phyloP scores from a whole-genome alignment of 2,329 filamentous ascomycete genomes.

The Calonectria hongkongensis region DNA sequence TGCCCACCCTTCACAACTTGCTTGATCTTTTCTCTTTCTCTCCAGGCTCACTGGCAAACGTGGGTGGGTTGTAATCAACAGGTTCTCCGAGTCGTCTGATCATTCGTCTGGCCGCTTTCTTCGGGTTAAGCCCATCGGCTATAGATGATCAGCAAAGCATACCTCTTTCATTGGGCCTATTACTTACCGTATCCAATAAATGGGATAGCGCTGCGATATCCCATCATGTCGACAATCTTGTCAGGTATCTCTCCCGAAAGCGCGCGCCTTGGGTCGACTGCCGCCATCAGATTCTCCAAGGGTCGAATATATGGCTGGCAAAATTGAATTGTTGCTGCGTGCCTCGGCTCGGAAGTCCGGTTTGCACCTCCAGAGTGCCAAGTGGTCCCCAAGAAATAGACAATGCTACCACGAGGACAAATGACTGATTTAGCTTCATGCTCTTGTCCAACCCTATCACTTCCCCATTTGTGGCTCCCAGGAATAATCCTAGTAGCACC shows the following conservation, averaged over 20 bases:
- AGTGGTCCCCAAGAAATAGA: slow-evolving; percentile 35
- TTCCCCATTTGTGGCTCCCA: slow-evolving; percentile 34
- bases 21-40: too few relatives aligned
- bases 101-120: slow-evolving; percentile 31
- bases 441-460: slow-evolving; percentile 25
- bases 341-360: slow-evolving; percentile 11
- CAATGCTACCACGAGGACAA: slow-evolving; percentile 32
- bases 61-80: too few relatives aligned
- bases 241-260: slow-evolving; percentile 35
- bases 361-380: slow-evolving; percentile 38
- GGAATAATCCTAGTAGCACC: slow-evolving; percentile 34
- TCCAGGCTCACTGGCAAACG: too few relatives aligned
- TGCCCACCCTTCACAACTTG: too few relatives aligned
- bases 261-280: slow-evolving; percentile 33
- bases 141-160: not conserved
- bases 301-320: slow-evolving; percentile 38
- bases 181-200: slow-evolving; percentile 36
- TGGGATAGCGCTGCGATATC: slow-evolving; percentile 34
- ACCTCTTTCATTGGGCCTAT: too few relatives aligned
- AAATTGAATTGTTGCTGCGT: slow-evolving; percentile 35
- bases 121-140: slow-evolving; percentile 37
- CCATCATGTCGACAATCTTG: slow-evolving; percentile 39
- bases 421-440: slow-evolving; percentile 29
- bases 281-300: slow-evolving; percentile 35
- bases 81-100: too few relatives aligned